A percentile compares a stretch with the other conserved stretches of the same genome.
Conservation (phyloP, 305 asterid genomes). For the Fraxinus nigra region DNA sequence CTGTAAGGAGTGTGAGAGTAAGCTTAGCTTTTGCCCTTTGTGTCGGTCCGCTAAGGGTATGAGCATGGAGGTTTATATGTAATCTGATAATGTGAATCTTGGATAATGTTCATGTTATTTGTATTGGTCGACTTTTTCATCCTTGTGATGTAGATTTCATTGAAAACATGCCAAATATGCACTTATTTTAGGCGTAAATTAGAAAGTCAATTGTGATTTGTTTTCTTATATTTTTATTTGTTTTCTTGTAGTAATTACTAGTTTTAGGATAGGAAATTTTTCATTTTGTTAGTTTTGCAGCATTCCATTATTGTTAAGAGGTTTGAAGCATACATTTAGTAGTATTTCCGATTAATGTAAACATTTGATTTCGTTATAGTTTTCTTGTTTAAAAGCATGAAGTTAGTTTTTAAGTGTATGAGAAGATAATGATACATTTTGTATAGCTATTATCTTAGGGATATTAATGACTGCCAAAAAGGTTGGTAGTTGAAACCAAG, state of each 20-base stretch:
- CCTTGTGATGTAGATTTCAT: neutral
- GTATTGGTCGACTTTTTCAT: conserved; percentile 16
- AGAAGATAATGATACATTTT: neutral
- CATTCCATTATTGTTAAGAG: neutral
- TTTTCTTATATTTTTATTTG: neutral
- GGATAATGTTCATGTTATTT: conserved; percentile 16
- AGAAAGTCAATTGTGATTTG: neutral
- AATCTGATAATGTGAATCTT: conserved; percentile 26
- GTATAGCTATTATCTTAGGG: neutral
- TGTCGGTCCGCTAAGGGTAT: conserved; percentile 71
- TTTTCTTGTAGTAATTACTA: neutral
- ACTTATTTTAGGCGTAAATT: neutral
- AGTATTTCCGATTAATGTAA: neutral
- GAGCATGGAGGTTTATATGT: conserved; percentile 88
- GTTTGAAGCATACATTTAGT: neutral
- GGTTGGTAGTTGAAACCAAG: neutral
- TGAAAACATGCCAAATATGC: neutral
- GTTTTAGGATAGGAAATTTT: neutral
- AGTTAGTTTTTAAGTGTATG: neutral
- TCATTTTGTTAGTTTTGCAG: neutral
- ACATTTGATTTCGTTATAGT: neutral
- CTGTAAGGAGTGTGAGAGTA: conserved; percentile 87
- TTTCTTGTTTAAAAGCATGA: neutral
- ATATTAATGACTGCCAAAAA: neutral
- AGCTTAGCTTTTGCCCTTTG: conserved; percentile 71